Evolutionary conservation across 306 rosid genomes (phyloP).

Genomic region (Begonia fuchsioides): DNA sequence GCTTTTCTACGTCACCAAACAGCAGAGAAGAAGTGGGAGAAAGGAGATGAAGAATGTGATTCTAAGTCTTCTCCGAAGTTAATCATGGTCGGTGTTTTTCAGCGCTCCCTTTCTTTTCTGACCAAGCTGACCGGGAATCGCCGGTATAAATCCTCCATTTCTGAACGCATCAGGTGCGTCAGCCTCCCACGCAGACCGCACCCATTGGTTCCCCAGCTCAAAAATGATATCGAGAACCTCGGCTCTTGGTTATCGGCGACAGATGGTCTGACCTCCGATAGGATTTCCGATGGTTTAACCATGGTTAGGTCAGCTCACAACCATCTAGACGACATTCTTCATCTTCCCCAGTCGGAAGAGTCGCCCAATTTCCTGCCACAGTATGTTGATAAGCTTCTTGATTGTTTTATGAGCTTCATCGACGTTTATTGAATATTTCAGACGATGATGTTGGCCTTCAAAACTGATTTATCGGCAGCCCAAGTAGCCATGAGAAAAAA

Average conservation of each 20-base stretch:
- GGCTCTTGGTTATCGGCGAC: slow-evolving; percentile 21
- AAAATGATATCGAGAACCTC: slow-evolving; percentile 33
- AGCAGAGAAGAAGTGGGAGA: no score
- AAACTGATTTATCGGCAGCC: slow-evolving; percentile 51
- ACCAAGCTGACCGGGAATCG: slow-evolving; percentile 40
- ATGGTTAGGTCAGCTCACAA: slow-evolving; percentile 43
- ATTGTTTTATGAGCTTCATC: slow-evolving; percentile 48
- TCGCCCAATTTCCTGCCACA: slow-evolving; percentile 42
- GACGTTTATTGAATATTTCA: slow-evolving; percentile 72
- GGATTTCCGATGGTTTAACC: slow-evolving; percentile 37
- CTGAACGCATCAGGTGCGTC: slow-evolving; percentile 68
- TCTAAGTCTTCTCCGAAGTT: not conserved
- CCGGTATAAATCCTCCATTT: slow-evolving; percentile 29
- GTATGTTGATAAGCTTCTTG: slow-evolving; percentile 53
- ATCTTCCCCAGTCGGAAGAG: slow-evolving; percentile 63
- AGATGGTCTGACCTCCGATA: slow-evolving; percentile 18
- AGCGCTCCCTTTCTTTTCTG: slow-evolving; percentile 67
- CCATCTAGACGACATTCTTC: slow-evolving; percentile 48
- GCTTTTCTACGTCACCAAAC: no score
- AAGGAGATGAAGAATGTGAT: no score
- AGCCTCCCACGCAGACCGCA: slow-evolving; percentile 90
- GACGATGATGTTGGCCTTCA: slow-evolving; percentile 29
- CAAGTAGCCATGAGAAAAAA: slow-evolving; percentile 55
- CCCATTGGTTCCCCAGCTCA: slow-evolving; percentile 65
- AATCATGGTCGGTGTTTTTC: slow-evolving; percentile 71